These are phyloP conservation scores for Boletus sp. DNA, from an alignment of 1,284 basidiomycete species.

Conservation along the genomic window DNA sequence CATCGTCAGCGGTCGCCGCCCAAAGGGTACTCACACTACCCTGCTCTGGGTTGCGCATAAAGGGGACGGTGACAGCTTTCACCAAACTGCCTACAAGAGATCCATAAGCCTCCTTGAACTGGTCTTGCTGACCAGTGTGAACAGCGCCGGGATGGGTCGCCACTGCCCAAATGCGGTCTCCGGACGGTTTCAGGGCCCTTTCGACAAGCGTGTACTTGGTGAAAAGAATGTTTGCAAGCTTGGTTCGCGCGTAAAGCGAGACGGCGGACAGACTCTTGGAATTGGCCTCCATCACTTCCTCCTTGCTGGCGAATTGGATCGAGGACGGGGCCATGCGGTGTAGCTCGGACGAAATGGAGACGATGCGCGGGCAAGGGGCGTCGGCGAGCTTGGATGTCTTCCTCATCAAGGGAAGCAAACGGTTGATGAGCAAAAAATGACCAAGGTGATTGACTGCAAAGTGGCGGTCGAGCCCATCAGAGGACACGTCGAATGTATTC, in stretches of 20 bases:
- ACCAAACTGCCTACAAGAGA: slow-evolving; percentile 33
- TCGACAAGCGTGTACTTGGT: slow-evolving; percentile 36
- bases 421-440: slow-evolving; percentile 35
- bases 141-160: slow-evolving; percentile 42
- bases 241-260: not conserved
- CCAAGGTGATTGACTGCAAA: slow-evolving; percentile 39
- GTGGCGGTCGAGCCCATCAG: slow-evolving; percentile 40
- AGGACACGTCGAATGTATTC: slow-evolving; percentile 37
- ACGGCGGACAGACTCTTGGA: not conserved
- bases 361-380: slow-evolving; percentile 36
- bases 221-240: slow-evolving; percentile 36
- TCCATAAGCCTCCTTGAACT: slow-evolving; percentile 40
- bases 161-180: slow-evolving; percentile 36
- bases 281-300: not conserved
- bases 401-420: slow-evolving; percentile 40
- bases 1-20: slow-evolving; percentile 33
- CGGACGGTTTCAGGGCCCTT: slow-evolving; percentile 34
- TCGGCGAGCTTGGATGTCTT: slow-evolving; percentile 34
- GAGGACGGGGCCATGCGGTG: slow-evolving; percentile 35
- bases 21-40: slow-evolving; percentile 35
- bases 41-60: slow-evolving; percentile 37
- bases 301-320: not conserved
- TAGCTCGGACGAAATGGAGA: slow-evolving; percentile 41
- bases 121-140: slow-evolving; percentile 42
- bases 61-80: slow-evolving; percentile 33